A percentile compares a stretch with the other conserved stretches of the same genome.
Evolutionary conservation across 163 green algal genomes (phyloP).

Genomic region (Scenedesmus sp.): DNA sequence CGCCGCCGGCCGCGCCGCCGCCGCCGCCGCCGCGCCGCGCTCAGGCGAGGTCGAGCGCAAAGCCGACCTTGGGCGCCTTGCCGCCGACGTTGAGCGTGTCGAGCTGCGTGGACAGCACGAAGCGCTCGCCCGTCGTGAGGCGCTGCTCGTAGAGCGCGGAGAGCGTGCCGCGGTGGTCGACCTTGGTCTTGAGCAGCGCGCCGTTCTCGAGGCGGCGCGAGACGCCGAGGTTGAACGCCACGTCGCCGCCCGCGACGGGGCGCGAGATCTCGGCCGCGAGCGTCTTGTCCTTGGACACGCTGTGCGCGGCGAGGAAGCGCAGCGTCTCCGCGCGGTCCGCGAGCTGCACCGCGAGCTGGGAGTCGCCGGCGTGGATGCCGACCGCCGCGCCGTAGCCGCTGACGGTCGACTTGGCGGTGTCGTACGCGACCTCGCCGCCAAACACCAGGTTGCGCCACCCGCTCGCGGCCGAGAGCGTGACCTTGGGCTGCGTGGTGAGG

Average conservation of each 20-base stretch:
- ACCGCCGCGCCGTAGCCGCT: conserved; percentile 36
- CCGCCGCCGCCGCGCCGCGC: neutral
- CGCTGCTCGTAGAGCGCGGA: conserved; percentile 65
- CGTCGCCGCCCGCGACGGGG: conserved; percentile 46
- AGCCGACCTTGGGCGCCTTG: conserved; percentile 49
- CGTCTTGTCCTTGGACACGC: conserved; percentile 38
- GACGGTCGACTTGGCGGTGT: conserved; percentile 54
- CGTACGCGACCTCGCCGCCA: conserved; percentile 46
- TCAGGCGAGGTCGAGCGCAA: conserved; percentile 47
- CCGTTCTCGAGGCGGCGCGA: conserved; percentile 53
- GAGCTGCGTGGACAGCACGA: conserved; percentile 60
- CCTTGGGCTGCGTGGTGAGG: conserved; percentile 57
- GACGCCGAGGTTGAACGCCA: conserved; percentile 58
- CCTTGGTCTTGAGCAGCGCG: conserved; percentile 65
- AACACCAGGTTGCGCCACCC: conserved; percentile 32
- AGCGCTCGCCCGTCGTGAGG: conserved; percentile 60
- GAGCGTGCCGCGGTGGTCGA: conserved; percentile 58
- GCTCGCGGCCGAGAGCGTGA: conserved; percentile 30
- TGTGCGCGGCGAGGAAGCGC: conserved; percentile 29
- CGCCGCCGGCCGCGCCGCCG: too few species aligned
- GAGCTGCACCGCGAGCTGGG: too few species aligned
- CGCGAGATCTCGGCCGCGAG: conserved; percentile 41
- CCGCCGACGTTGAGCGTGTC: conserved; percentile 40
- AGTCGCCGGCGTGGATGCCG: conserved; percentile 10
- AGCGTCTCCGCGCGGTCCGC: conserved; percentile 12